These are phyloP conservation scores for Sarcodon aspratus DNA, from an alignment of 768 basidiomycete species.

Conservation along the genomic window DNA sequence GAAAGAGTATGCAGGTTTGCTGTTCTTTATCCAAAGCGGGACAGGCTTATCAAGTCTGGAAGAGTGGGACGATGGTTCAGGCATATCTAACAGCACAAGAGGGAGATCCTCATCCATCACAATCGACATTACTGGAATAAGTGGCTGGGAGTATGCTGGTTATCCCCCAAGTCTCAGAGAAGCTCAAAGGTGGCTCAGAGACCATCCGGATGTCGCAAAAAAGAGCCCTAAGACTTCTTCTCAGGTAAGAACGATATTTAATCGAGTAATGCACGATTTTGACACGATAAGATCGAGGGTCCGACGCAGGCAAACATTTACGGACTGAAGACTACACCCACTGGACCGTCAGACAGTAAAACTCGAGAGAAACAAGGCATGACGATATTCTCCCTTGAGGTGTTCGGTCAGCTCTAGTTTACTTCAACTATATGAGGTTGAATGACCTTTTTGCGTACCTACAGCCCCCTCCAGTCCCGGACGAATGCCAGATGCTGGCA, in stretches of 20 bases:
- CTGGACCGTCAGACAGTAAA: slow-evolving; percentile 23
- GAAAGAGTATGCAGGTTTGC: slow-evolving; percentile 69
- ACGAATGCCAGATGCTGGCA: slow-evolving; percentile 52
- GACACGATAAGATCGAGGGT: slow-evolving; percentile 44
- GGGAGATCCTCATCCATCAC: not conserved
- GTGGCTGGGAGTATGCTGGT: slow-evolving; percentile 77
- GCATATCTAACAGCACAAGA: not conserved
- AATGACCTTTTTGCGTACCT: not conserved
- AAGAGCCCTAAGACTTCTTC: slow-evolving; percentile 24
- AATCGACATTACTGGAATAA: slow-evolving; percentile 21
- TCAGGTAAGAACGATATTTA: slow-evolving; percentile 30
- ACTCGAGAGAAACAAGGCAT: slow-evolving; percentile 60
- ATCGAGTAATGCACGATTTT: not conserved
- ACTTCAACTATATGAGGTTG: not conserved
- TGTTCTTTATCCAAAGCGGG: slow-evolving; percentile 62
- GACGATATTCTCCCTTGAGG: slow-evolving; percentile 72
- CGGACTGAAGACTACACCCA: slow-evolving; percentile 52
- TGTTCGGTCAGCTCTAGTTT: slow-evolving; percentile 56
- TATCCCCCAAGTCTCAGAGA: slow-evolving; percentile 51
- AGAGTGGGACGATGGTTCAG: slow-evolving; percentile 35
- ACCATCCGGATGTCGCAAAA: slow-evolving; percentile 12
- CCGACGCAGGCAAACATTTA: slow-evolving; percentile 67
- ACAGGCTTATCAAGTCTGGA: slow-evolving; percentile 44
- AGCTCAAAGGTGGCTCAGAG: slow-evolving; percentile 41
- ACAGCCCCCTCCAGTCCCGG: slow-evolving; percentile 49